Evolutionary conservation across 345 rosid genomes (phyloP).

Genomic region (Gossypium stocksii): DNA sequence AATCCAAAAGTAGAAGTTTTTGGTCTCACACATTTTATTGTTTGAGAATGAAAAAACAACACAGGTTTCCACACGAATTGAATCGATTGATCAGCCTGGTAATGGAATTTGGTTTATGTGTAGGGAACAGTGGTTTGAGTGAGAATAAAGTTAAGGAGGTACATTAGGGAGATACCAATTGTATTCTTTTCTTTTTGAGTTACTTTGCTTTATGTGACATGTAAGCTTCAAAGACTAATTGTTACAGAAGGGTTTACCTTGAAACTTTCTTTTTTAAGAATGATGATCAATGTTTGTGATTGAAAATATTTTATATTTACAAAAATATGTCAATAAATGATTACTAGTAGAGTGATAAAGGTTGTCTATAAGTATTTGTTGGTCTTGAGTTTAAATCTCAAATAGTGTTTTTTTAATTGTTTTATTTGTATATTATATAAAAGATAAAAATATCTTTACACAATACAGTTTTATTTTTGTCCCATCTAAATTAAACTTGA

Average conservation of each 20-base stretch:
- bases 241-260: background rate
- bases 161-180: background rate
- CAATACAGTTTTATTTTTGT: background rate
- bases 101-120: background rate
- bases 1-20: constrained; percentile 28
- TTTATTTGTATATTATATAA: too few species aligned
- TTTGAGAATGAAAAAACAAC: background rate
- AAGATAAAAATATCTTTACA: too few species aligned
- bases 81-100: background rate
- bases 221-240: background rate
- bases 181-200: constrained; percentile 17
- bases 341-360: too few species aligned
- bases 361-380: fast-evolving
- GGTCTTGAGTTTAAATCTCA: too few species aligned
- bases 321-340: too few species aligned
- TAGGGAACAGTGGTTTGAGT: constrained; percentile 9
- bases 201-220: background rate
- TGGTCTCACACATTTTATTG: constrained; percentile 19
- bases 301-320: too few species aligned
- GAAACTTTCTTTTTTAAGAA: background rate
- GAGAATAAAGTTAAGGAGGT: background rate
- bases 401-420: too few species aligned
- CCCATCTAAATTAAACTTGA: background rate
- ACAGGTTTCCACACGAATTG: background rate
- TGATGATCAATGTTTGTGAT: too few species aligned